Evolutionary conservation across 1,284 basidiomycete species (phyloP).

Genomic region (Neonothopanus nambi): DNA sequence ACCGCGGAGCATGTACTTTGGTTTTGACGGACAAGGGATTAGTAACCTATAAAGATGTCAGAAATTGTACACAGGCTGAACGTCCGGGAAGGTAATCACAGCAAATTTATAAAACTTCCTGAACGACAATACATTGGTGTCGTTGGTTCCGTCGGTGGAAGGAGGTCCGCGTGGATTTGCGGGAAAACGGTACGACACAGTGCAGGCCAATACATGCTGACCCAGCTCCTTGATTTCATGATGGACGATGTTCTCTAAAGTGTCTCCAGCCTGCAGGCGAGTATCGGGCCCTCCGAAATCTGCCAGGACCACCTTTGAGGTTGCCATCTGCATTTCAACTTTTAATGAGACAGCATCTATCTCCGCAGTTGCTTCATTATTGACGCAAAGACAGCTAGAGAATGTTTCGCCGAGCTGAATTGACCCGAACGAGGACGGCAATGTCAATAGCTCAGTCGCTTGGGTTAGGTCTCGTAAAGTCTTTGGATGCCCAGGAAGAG

Average conservation of each 20-base stretch:
- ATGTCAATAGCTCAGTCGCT: conserved; percentile 67
- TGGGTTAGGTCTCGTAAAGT: conserved; percentile 77
- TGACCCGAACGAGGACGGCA: conserved; percentile 76
- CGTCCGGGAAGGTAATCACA: conserved; percentile 51
- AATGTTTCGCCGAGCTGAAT: conserved; percentile 84
- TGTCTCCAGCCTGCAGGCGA: conserved; percentile 51
- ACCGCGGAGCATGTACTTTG: conserved; percentile 75
- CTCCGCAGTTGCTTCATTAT: conserved; percentile 68
- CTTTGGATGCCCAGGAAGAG: conserved; percentile 72
- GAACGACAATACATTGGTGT: conserved; percentile 68
- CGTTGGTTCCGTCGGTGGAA: conserved; percentile 48
- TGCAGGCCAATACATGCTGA: conserved; percentile 79
- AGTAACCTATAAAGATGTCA: conserved; percentile 59
- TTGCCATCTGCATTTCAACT: conserved; percentile 79
- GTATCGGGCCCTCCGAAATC: conserved; percentile 59
- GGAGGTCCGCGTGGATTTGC: conserved; percentile 47
- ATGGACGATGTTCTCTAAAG: conserved; percentile 63
- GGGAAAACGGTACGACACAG: conserved; percentile 69
- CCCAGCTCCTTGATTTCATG: conserved; percentile 85
- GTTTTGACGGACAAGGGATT: conserved; percentile 90
- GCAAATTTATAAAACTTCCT: conserved; percentile 89
- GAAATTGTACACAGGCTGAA: not conserved
- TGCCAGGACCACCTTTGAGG: conserved; percentile 58
- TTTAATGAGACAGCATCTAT: conserved; percentile 59
- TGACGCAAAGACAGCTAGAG: conserved; percentile 74